A percentile compares a stretch with the other conserved stretches of the same genome.
phyloP scores from a whole-genome alignment of 2,329 filamentous ascomycete species.

The Zarea fungicola region DNA sequence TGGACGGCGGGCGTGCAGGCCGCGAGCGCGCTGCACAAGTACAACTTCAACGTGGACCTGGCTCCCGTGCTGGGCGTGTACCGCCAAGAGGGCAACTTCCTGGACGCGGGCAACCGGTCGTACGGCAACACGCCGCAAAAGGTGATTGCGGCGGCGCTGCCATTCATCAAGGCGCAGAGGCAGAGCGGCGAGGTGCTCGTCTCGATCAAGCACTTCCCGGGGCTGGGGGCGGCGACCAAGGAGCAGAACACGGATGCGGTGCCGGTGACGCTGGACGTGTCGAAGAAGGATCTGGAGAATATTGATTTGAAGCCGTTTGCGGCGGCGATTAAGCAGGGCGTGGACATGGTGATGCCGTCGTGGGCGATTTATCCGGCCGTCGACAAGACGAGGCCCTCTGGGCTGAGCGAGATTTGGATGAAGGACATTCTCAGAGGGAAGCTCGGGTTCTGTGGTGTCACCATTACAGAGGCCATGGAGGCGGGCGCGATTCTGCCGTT shows the following conservation, averaged over 20 bases:
- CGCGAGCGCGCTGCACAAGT: constrained; percentile 3
- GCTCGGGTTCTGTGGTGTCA: constrained; percentile 8
- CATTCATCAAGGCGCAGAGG: constrained; percentile 15
- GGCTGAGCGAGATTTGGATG: constrained; percentile 14
- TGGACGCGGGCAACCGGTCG: constrained; percentile 9
- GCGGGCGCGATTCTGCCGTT: constrained; percentile 10
- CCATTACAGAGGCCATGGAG: constrained; percentile 15
- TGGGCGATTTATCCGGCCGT: constrained; percentile 10
- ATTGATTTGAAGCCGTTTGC: constrained; percentile 11
- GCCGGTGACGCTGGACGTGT: constrained; percentile 13
- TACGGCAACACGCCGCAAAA: constrained; percentile 11
- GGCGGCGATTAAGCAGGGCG: constrained; percentile 13
- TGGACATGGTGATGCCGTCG: constrained; percentile 14
- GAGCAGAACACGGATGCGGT: constrained; percentile 14
- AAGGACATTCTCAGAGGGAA: constrained; percentile 8
- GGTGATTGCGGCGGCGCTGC: constrained; percentile 13
- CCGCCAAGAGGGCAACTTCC: constrained; percentile 11
- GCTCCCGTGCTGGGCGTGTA: constrained; percentile 14
- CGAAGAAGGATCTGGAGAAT: constrained; percentile 6
- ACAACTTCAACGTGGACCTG: constrained; percentile 40
- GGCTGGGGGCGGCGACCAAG: constrained; percentile 12
- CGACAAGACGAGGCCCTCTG: not conserved
- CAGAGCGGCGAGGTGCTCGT: constrained; percentile 4
- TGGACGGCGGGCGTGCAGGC: constrained; percentile 10
- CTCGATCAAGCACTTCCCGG: constrained; percentile 14